Conservation (phyloP, 768 basidiomycete species). For the Rhizopogon sp. region DNA sequence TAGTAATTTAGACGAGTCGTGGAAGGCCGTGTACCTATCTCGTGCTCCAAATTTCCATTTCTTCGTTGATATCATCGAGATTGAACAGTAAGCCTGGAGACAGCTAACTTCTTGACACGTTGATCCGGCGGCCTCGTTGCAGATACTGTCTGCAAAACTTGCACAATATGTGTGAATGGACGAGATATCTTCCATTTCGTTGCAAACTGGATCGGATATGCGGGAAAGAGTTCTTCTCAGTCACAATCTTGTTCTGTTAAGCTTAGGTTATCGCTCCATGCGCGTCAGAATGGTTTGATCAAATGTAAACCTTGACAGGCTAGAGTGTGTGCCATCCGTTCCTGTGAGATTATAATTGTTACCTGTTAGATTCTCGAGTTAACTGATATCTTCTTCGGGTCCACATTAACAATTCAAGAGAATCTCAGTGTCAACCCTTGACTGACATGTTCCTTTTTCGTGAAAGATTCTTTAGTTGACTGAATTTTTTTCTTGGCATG, state of each 20-base stretch:
- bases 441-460: background rate
- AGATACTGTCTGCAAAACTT: background rate
- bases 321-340: too few species aligned
- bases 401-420: too few species aligned
- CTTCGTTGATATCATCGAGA: background rate
- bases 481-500: background rate
- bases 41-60: background rate
- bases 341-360: too few species aligned
- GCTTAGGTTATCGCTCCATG: background rate
- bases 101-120: background rate
- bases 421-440: too few species aligned
- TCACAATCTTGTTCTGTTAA: background rate
- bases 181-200: background rate
- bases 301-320: background rate
- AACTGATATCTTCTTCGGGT: too few species aligned
- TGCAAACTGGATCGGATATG: background rate
- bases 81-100: background rate
- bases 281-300: background rate
- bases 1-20: conserved; percentile 6
- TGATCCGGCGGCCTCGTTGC: background rate
- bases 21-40: conserved; percentile 20
- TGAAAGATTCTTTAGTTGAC: background rate
- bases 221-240: background rate
- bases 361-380: too few species aligned
- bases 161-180: background rate